Evolutionary conservation across 2,329 filamentous ascomycete genomes (phyloP).

Genomic region (Coleophoma crateriformis): DNA sequence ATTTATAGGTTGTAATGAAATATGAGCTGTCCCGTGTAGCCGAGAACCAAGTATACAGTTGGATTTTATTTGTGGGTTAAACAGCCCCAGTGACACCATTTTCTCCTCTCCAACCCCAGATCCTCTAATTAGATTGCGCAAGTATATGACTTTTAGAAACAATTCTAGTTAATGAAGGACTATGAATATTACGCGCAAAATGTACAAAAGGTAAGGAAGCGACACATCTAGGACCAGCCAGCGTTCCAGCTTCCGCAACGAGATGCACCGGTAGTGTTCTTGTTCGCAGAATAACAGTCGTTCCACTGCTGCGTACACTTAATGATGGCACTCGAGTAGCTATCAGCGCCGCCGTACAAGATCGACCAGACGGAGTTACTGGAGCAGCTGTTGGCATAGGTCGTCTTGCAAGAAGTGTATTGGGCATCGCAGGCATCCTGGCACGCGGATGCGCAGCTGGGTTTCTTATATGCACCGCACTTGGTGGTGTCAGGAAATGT

Average conservation of each 20-base stretch:
- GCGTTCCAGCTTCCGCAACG: slow-evolving; percentile 33
- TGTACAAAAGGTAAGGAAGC: no score
- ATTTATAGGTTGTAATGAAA: no score
- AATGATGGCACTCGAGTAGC: slow-evolving; percentile 23
- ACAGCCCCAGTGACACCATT: no score
- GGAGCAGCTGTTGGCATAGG: slow-evolving; percentile 45
- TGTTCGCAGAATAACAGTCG: slow-evolving; percentile 41
- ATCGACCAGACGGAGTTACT: slow-evolving; percentile 8
- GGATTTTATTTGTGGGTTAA: no score
- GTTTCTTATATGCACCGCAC: slow-evolving; percentile 39
- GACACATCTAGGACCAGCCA: slow-evolving; percentile 9
- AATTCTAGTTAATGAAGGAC: no score
- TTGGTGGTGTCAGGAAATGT: slow-evolving; percentile 33
- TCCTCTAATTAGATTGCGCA: no score
- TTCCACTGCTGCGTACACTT: slow-evolving; percentile 45
- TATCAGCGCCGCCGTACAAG: slow-evolving; percentile 15
- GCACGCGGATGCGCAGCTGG: slow-evolving; percentile 35
- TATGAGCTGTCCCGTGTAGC: no score
- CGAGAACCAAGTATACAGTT: no score
- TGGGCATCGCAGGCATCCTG: slow-evolving; percentile 47
- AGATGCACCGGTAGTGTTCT: slow-evolving; percentile 26
- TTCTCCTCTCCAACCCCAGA: no score
- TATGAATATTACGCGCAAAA: no score
- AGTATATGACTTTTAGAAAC: no score
- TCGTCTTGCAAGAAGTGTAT: slow-evolving; percentile 39